These are phyloP conservation scores for Fusarium sp. DNA, from an alignment of 2,329 filamentous ascomycete genomes.

Conservation along the genomic window DNA sequence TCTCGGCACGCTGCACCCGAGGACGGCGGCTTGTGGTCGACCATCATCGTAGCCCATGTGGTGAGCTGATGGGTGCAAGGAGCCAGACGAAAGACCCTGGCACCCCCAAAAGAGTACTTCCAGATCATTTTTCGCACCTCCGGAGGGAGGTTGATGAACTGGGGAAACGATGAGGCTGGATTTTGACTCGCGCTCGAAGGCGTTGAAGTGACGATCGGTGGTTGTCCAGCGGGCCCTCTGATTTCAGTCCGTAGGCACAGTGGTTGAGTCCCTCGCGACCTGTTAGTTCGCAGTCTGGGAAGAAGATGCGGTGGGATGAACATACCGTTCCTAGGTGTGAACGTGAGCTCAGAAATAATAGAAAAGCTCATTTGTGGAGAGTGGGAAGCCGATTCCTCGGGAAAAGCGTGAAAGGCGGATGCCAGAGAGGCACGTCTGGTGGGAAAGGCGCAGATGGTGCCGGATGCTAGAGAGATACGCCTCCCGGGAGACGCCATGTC, in stretches of 20 bases:
- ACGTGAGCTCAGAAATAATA: not conserved
- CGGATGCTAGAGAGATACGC: not conserved
- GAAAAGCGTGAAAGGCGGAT: not conserved
- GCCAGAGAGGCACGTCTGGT: not conserved
- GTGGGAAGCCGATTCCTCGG: not conserved
- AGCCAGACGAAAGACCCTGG: constrained; percentile 1
- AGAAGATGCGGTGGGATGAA: not conserved
- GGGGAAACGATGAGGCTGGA: not conserved
- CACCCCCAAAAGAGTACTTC: not conserved
- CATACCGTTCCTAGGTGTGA: not conserved
- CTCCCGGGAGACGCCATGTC: not conserved
- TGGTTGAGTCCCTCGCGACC: not conserved
- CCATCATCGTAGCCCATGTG: not conserved
- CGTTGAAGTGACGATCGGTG: not conserved
- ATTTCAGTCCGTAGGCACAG: not conserved
- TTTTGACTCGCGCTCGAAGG: not conserved
- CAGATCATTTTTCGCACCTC: constrained; percentile 1
- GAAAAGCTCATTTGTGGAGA: not conserved
- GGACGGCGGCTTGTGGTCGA: constrained; percentile 1
- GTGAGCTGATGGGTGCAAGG: not conserved
- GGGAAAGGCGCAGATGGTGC: not conserved
- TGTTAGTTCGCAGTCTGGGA: not conserved
- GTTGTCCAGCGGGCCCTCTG: not conserved
- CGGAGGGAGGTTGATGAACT: not conserved
- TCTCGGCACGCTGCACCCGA: not conserved